These are phyloP conservation scores for Larix kaempferi DNA, from an alignment of 75 land plant genomes.

Conservation along the genomic window DNA sequence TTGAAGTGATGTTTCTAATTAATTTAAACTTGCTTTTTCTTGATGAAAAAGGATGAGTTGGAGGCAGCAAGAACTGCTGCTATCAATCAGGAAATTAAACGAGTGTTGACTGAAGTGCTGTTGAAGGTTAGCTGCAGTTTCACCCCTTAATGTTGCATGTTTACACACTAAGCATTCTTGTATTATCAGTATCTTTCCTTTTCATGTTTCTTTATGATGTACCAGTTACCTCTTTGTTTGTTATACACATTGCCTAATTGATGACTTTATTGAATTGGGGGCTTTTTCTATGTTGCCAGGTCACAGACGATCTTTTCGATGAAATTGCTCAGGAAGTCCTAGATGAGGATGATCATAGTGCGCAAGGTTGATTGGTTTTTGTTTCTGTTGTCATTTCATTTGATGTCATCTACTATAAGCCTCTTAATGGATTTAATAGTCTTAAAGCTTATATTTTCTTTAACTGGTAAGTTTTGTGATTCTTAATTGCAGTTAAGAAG, in stretches of 20 bases:
- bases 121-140: conserved; percentile 63
- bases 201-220: neutral
- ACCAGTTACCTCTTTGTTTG: neutral
- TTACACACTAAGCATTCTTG: neutral
- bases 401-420: neutral
- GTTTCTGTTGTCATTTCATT: neutral
- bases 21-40: neutral
- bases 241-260: neutral
- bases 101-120: conserved; percentile 91
- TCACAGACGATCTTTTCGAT: conserved; percentile 93
- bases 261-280: no score
- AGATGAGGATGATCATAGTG: conserved; percentile 55
- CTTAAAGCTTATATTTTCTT: neutral
- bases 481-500: conserved; percentile 10
- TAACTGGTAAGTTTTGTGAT: neutral
- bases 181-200: neutral
- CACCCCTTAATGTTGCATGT: neutral
- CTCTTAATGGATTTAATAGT: neutral
- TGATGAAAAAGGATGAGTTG: conserved; percentile 7
- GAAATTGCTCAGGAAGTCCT: conserved; percentile 97
- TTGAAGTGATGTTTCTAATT: neutral
- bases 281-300: conserved; percentile 31
- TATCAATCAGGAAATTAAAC: conserved; percentile 94
- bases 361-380: conserved; percentile 46
- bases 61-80: conserved; percentile 81